These are phyloP conservation scores for Pichia nanzhaoensis DNA, from an alignment of 805 yeast species.

Conservation along the genomic window DNA sequence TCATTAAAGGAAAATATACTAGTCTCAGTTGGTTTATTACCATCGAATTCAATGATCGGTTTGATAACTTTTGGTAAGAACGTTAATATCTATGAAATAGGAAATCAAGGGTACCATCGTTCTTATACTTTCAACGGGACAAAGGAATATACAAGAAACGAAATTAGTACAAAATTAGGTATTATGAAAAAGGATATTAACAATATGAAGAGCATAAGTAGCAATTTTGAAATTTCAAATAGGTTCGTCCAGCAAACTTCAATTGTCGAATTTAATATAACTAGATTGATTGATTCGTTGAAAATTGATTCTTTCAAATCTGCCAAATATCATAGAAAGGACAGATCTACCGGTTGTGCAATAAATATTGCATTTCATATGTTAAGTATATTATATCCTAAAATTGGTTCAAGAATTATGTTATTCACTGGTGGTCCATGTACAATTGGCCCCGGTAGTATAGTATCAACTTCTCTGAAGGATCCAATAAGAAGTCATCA, in stretches of 20 bases:
- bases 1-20: constrained; percentile 46
- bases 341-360: constrained; percentile 57
- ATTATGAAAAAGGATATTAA: constrained; percentile 32
- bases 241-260: constrained; percentile 43
- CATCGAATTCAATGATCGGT: constrained; percentile 50
- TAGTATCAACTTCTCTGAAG: constrained; percentile 48
- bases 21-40: constrained; percentile 38
- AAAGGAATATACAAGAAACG: constrained; percentile 42
- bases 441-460: constrained; percentile 58
- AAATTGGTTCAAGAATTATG: constrained; percentile 48
- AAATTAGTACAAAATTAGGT: constrained; percentile 42
- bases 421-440: constrained; percentile 59
- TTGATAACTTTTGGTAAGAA: constrained; percentile 54
- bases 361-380: constrained; percentile 40
- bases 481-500: constrained; percentile 64
- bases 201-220: constrained; percentile 1
- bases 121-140: constrained; percentile 49
- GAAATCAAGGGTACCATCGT: constrained; percentile 30
- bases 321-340: constrained; percentile 38
- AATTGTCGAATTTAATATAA: constrained; percentile 44
- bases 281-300: constrained; percentile 42
- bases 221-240: constrained; percentile 18
- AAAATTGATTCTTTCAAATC: constrained; percentile 44
- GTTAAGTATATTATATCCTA: constrained; percentile 34
- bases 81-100: constrained; percentile 51